phyloP scores from a whole-genome alignment of 306 rosid species.

The Mucuna pruriens region DNA sequence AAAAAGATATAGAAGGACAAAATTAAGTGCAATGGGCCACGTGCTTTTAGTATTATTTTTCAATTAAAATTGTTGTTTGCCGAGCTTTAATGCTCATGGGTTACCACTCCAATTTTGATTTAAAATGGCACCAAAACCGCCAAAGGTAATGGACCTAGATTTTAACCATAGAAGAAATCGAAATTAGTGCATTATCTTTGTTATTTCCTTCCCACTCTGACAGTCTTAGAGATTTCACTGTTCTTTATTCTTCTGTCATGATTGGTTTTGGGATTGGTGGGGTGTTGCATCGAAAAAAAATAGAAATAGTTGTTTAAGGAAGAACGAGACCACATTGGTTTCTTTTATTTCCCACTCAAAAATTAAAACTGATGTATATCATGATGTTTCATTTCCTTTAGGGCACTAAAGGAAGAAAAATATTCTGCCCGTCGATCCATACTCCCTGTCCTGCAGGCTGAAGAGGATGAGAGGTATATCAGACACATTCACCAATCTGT shows the following conservation, averaged over 20 bases:
- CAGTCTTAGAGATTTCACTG: neutral
- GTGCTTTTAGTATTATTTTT: too few relatives aligned
- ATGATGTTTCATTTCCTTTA: slow-evolving; percentile 39
- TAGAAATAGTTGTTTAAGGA: neutral
- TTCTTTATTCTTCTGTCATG: neutral
- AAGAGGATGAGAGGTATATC: slow-evolving; percentile 93
- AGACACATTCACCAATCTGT: neutral
- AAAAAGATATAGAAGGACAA: neutral
- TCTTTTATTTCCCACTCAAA: slow-evolving; percentile 3
- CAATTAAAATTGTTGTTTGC: too few relatives aligned
- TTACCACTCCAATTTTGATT: too few relatives aligned
- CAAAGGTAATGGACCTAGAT: too few relatives aligned
- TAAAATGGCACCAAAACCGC: too few relatives aligned
- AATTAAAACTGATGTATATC: slow-evolving; percentile 19
- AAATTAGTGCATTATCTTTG: neutral
- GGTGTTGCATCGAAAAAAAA: neutral
- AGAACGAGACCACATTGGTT: neutral
- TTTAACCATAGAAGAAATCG: too few relatives aligned
- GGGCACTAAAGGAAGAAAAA: slow-evolving; percentile 94
- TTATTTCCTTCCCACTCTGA: neutral
- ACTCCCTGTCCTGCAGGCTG: slow-evolving; percentile 94
- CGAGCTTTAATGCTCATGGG: too few relatives aligned
- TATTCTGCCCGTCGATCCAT: slow-evolving; percentile 92
- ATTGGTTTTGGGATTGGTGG: slow-evolving; percentile 1
- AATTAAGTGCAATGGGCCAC: neutral